Evolutionary conservation across 805 yeast species (phyloP), one percentile per base, ranked within the genome.

Genomic region (Torulaspora delbrueckii): DNA sequence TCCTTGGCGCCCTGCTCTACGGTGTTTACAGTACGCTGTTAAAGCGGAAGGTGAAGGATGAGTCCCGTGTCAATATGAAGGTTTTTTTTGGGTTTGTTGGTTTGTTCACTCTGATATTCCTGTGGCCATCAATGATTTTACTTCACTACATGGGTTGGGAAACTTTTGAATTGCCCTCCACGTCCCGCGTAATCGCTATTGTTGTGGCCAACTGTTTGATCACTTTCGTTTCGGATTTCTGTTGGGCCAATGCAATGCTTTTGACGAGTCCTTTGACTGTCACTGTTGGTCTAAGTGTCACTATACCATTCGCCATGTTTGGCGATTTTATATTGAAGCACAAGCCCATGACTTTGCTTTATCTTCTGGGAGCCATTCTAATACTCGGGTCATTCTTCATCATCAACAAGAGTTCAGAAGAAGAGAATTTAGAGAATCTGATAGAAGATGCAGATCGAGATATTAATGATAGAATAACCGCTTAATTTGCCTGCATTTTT

Each of bases 61-160:
- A 91, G 60, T 73, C 84, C 12, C 70, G 84, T 42, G 73, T 93
- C 36, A 84, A 93, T 62, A 87, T 95, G 72, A 85, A 82, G 62
- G 72, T 90, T 28, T 93, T 93, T 59, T 90, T 93, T 62, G 99
- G 98, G 0, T 90, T 86, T 66, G 98, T 93, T 19, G 99, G 99
- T 1, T 69, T 91, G 4, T 85, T 84, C 69, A 86, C 89, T 53
- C 59, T 84, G 8, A 56, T 87, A 0, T 65, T 81, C 8, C 63
- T 90, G 36, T 89, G 97, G 96, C 97, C 99, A 3, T 66, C 88
- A 4, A 60, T 93, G 7, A 43, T 88, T 0, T 46, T 86, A 1
- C 73, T 91, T 46, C 78, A 91, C 65, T 72, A 67, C 47, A 51
- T 74, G 1, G 84, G 84, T 1, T 65, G 79, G 46, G 99, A 93